Conservation (phyloP, 2,329 filamentous ascomycete genomes). For the Thelonectria blattea region DNA sequence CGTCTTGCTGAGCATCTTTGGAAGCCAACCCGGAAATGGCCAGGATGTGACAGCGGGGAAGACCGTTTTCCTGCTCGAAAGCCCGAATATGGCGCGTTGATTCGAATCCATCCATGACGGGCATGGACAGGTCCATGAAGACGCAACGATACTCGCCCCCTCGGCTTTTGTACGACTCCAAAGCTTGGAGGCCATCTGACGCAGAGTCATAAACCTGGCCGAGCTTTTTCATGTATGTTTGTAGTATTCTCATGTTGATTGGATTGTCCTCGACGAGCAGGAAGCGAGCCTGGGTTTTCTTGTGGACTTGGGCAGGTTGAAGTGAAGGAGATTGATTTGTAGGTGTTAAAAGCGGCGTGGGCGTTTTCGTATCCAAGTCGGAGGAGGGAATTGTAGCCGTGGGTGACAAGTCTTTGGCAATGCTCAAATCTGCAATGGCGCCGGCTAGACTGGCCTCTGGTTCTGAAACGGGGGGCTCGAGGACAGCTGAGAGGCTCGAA, state of each 20-base stretch:
- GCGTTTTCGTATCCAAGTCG: too few relatives aligned
- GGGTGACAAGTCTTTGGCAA: neutral
- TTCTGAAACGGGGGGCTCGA: neutral
- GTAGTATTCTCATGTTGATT: slow-evolving; percentile 50
- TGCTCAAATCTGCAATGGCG: neutral
- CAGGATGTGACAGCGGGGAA: slow-evolving; percentile 53
- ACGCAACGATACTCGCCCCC: slow-evolving; percentile 42
- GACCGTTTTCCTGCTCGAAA: slow-evolving; percentile 50
- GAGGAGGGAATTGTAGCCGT: neutral
- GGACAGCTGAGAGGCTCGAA: neutral
- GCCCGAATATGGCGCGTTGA: slow-evolving; percentile 56
- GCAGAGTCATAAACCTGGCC: slow-evolving; percentile 51
- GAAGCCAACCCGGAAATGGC: slow-evolving; percentile 60
- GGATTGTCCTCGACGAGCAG: slow-evolving; percentile 51
- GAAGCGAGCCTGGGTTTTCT: slow-evolving; percentile 32
- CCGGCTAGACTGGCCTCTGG: neutral
- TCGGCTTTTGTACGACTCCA: slow-evolving; percentile 33
- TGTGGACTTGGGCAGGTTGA: neutral
- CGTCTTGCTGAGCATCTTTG: slow-evolving; percentile 54
- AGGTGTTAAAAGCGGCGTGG: neutral
- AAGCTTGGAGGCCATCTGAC: slow-evolving; percentile 53
- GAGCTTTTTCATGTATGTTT: slow-evolving; percentile 50
- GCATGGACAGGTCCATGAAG: slow-evolving; percentile 61
- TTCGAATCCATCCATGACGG: slow-evolving; percentile 58
- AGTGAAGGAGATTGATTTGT: neutral